Base-by-base conservation (phyloP, 257 asterid species). In the Solanum chiquidenum region DNA sequence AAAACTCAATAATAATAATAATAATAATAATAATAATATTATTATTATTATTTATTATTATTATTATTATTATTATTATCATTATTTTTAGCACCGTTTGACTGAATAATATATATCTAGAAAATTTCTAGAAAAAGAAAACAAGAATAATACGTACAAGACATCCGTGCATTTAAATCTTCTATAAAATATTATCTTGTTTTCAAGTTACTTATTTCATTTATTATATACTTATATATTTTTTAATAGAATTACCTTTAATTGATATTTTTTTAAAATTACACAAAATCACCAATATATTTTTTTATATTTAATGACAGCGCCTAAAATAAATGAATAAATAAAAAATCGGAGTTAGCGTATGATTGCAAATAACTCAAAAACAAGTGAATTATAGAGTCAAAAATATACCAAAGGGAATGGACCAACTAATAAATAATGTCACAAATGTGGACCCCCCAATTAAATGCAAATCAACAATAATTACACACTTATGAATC, bases 381-480 rank as follows among this genome's bases (percentile, higher is more conserved):
- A 89, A 83, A 87, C 74, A 60, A 80, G 90, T 71, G 86, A 64
- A 82, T 77, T 62, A 77, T 88, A 77, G 76, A 86, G 90, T 68
- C 60, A 86, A 86, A 92, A 90, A 88, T 87, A 75, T 38, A 89
- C 77, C 72, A 37, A 25, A 90, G 90, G 82, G 60, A 37, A 88
- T 87, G 86, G 91, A 86, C 90, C 92, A 44, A 77, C 87, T 71
- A 60, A 86, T 88, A 84, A 90, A 86, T 88, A 88, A 86, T 75
- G 88, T 88, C 87, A 83, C 84, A 46, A 46, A 76, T 87, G 83
- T 90, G 94, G 94, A 87, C 95, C 96, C 95, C 77, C 76, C 89
- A 90, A 93, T 90, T 93, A 90, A 94, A 91, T 94, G 94, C 92
- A 89, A 91, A 91, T 88, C 92, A 91, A 86, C 89, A 90, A 89